Percentiles rank a stretch among this genome's conserved stretches.
phyloP scores from a whole-genome alignment of 805 yeast species.

The Wickerhamomyces chambardii region DNA sequence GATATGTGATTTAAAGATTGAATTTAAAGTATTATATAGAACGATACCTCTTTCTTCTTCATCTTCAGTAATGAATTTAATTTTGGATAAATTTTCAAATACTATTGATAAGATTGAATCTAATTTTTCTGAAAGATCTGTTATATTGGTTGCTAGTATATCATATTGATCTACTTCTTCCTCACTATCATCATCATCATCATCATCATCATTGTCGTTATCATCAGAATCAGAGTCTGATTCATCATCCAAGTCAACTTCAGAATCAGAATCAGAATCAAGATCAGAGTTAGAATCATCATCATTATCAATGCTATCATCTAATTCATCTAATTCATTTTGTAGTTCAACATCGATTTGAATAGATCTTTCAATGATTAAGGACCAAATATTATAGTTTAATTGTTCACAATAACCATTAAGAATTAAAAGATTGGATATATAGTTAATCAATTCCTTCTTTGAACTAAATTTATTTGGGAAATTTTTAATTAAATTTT shows the following conservation, averaged over 20 bases:
- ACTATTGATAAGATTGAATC: slow-evolving; percentile 60
- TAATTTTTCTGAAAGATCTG: slow-evolving; percentile 53
- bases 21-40: slow-evolving; percentile 63
- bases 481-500: slow-evolving; percentile 46
- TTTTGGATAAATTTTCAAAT: slow-evolving; percentile 34
- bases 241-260: slow-evolving; percentile 21
- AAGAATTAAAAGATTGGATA: slow-evolving; percentile 50
- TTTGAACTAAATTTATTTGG: slow-evolving; percentile 73
- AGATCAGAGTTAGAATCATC: slow-evolving; percentile 32
- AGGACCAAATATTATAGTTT: slow-evolving; percentile 67
- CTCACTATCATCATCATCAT: slow-evolving; percentile 21
- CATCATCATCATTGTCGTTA: slow-evolving; percentile 24
- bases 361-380: slow-evolving; percentile 71
- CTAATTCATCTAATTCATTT: slow-evolving; percentile 78
- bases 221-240: slow-evolving; percentile 17
- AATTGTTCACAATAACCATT: slow-evolving; percentile 70
- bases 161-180: slow-evolving; percentile 21
- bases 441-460: slow-evolving; percentile 48
- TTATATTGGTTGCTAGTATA: slow-evolving; percentile 28
- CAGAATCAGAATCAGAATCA: slow-evolving; percentile 22
- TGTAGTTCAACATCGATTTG: slow-evolving; percentile 89
- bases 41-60: slow-evolving; percentile 51
- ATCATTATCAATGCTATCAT: slow-evolving; percentile 60
- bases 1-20: slow-evolving; percentile 73
- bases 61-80: slow-evolving; percentile 30